Conservation (phyloP, 805 yeast genomes). For the Yarrowia bubula region DNA sequence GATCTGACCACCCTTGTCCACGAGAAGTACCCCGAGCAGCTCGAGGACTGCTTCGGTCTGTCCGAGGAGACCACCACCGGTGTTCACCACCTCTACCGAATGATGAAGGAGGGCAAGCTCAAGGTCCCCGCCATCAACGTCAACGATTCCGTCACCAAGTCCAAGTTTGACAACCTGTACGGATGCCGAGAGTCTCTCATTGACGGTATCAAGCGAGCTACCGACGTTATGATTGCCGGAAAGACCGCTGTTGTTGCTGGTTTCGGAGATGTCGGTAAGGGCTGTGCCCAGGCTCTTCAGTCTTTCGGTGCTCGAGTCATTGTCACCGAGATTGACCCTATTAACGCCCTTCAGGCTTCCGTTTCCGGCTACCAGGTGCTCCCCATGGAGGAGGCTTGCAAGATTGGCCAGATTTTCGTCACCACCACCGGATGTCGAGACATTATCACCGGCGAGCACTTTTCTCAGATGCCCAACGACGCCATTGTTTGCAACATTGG, state of each 20-base stretch:
- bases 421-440: slow-evolving; percentile 99
- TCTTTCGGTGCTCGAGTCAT: slow-evolving; percentile 99
- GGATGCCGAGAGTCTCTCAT: slow-evolving; percentile 99
- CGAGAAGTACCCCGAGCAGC: slow-evolving; percentile 97
- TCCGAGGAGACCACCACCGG: slow-evolving; percentile 99
- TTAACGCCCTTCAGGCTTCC: slow-evolving; percentile 98
- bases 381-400: slow-evolving; percentile 91
- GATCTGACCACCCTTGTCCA: slow-evolving; percentile 96
- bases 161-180: slow-evolving; percentile 98
- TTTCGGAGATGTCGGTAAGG: slow-evolving; percentile 99
- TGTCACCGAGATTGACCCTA: slow-evolving; percentile 96
- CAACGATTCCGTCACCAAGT: slow-evolving; percentile 97
- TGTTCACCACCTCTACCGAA: slow-evolving; percentile 97
- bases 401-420: slow-evolving; percentile 93
- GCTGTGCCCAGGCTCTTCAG: slow-evolving; percentile 98
- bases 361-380: slow-evolving; percentile 97
- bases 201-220: slow-evolving; percentile 99
- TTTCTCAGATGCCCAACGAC: slow-evolving; percentile 93
- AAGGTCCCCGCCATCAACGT: slow-evolving; percentile 99
- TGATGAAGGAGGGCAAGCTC: slow-evolving; percentile 81
- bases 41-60: slow-evolving; percentile 90
- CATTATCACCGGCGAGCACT: slow-evolving; percentile 87
- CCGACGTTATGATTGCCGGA: slow-evolving; percentile 99
- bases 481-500: slow-evolving; percentile 99
- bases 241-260: slow-evolving; percentile 99